Base-by-base conservation (phyloP, 768 basidiomycete species). In the Coprinopsis marcescibilis region DNA sequence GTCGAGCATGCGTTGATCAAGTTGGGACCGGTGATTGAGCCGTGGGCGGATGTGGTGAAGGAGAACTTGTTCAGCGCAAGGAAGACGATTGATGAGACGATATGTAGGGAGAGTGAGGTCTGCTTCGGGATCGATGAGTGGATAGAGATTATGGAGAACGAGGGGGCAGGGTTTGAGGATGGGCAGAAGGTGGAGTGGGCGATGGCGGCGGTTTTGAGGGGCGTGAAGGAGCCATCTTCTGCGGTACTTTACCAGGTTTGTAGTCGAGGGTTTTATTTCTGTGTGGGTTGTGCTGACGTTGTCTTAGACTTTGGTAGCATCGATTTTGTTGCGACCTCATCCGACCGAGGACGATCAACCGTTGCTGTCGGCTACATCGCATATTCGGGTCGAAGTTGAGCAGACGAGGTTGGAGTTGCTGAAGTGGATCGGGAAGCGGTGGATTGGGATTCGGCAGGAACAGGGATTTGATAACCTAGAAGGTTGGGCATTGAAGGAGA, bases 401-500 rank as follows among this genome's bases (percentile, higher is more conserved):
- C 75, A 82, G 50, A 74, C 86, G 3, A 76, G 76, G 1, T 58
- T 81, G 48, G 83, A 84, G 32, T 62, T 93, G 3, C 17, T 49
- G 2, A 34, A 27, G 33, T 49, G 48, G 48, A 76, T 97, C 46
- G 78, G 79, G 6, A 80, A 81, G 49, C 77, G 86, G 3, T 96
- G 90, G 91, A 57, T 84, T 36, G 73, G 69, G 11, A 77, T 92
- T 23, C 74, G 84, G 11, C 79, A 84, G 40, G 80, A 81, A 42
- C 78, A 80, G n/a, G 89, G 88, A 0, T 95, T 97, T 55, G 83
- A 85, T 42, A 59, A 65, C 3, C 71, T 98, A n/a, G 90, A 95
- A 40, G 75, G 74, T 3, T 96, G 91, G 90, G 81, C 86, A 0
- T 61, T 94, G 45, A 85, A 90, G 60, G 95, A 97, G 58, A 90